Conservation (phyloP, 2,329 filamentous ascomycete genomes). For the Simplicillium sp. region DNA sequence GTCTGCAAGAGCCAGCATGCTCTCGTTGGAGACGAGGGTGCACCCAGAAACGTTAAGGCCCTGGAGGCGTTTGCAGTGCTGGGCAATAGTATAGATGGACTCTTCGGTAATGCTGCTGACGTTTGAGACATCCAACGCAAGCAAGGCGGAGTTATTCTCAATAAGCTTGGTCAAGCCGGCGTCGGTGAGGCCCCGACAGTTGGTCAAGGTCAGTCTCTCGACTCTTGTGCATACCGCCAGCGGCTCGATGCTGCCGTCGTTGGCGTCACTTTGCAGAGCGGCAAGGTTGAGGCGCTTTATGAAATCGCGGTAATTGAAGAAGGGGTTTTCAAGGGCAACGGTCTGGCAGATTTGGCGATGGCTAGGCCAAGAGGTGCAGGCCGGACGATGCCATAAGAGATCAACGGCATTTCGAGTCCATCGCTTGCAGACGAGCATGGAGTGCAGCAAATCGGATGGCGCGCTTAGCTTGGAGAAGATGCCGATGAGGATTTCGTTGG, state of each 20-base stretch:
- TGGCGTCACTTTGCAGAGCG: slow-evolving; percentile 63
- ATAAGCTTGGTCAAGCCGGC: slow-evolving; percentile 72
- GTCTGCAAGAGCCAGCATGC: slow-evolving; percentile 69
- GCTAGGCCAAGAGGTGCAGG: slow-evolving; percentile 79
- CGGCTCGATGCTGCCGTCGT: slow-evolving; percentile 79
- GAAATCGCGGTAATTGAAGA: slow-evolving; percentile 82
- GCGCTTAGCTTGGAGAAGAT: slow-evolving; percentile 79
- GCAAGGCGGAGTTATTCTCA: slow-evolving; percentile 66
- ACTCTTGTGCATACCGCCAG: slow-evolving; percentile 80
- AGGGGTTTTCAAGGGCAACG: slow-evolving; percentile 61
- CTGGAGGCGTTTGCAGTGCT: slow-evolving; percentile 76
- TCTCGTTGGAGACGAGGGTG: slow-evolving; percentile 74
- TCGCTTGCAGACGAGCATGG: slow-evolving; percentile 87
- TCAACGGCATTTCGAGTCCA: slow-evolving; percentile 93
- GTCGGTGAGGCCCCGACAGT: slow-evolving; percentile 79
- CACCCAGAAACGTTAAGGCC: slow-evolving; percentile 90
- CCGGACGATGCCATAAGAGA: slow-evolving; percentile 86
- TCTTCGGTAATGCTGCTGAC: slow-evolving; percentile 76
- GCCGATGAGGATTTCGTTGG: slow-evolving; percentile 88
- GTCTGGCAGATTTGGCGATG: slow-evolving; percentile 74
- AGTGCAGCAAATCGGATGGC: slow-evolving; percentile 69
- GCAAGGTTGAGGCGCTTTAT: slow-evolving; percentile 90
- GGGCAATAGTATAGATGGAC: slow-evolving; percentile 68
- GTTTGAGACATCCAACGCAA: slow-evolving; percentile 84
- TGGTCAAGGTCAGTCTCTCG: slow-evolving; percentile 86